phyloP scores from a whole-genome alignment of 192 early-diverging fungal species.

The Coemansia aciculifera region DNA sequence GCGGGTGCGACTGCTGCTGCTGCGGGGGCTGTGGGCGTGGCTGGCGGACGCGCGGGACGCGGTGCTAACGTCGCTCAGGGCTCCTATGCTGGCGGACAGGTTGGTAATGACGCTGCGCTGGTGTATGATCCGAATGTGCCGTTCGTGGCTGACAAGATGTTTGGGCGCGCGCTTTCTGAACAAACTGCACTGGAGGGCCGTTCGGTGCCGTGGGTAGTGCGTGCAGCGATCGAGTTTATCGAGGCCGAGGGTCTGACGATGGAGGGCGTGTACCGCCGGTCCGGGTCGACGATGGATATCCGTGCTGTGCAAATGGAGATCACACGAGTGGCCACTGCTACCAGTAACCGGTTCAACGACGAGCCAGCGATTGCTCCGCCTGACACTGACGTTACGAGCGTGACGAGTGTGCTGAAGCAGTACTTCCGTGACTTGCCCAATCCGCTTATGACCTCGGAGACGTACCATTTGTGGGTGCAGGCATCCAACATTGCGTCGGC shows the following conservation, averaged over 20 bases:
- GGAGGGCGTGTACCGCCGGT: constrained; percentile 82
- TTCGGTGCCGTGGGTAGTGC: constrained; percentile 67
- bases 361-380: constrained; percentile 21
- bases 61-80: constrained; percentile 3
- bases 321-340: constrained; percentile 55
- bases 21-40: constrained; percentile 4
- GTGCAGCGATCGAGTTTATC: constrained; percentile 67
- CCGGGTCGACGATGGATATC: constrained; percentile 72
- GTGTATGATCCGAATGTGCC: constrained; percentile 19
- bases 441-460: constrained; percentile 69
- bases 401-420: constrained; percentile 81
- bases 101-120: not conserved
- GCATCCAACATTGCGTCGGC: constrained; percentile 39
- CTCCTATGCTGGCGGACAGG: not conserved
- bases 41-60: constrained; percentile 6
- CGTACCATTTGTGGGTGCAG: constrained; percentile 68
- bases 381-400: constrained; percentile 67
- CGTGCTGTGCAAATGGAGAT: constrained; percentile 67
- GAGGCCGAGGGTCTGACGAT: constrained; percentile 66
- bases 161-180: constrained; percentile 63
- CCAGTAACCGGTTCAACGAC: constrained; percentile 55
- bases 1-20: not conserved
- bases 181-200: constrained; percentile 61
- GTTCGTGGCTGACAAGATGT: constrained; percentile 57
- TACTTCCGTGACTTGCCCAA: constrained; percentile 76